These are phyloP conservation scores for Colletotrichum simmondsii DNA, from an alignment of 2,329 filamentous ascomycete species.

Conservation along the genomic window DNA sequence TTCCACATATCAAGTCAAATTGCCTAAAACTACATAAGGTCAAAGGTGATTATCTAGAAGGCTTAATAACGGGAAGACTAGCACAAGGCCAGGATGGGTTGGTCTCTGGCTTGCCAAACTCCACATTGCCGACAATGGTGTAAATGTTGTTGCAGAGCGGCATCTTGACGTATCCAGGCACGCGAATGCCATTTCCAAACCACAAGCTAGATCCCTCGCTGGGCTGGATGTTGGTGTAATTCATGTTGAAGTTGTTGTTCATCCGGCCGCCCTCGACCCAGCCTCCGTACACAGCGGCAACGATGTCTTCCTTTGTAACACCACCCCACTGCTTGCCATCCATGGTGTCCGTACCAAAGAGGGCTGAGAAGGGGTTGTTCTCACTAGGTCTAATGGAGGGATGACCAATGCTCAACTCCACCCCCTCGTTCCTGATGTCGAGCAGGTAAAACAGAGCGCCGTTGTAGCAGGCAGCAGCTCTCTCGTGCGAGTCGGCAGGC, in stretches of 20 bases:
- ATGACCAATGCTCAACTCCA: background rate
- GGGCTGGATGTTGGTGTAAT: background rate
- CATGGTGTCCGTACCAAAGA: background rate
- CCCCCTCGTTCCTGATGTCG: constrained; percentile 2
- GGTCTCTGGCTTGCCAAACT: background rate
- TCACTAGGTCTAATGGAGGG: constrained; percentile 4
- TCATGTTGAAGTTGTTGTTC: constrained; percentile 5
- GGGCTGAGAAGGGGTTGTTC: background rate
- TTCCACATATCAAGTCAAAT: no score
- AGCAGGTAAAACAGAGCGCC: constrained; percentile 4
- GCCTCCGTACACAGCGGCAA: constrained; percentile 5
- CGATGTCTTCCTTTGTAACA: constrained; percentile 11
- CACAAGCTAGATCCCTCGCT: background rate
- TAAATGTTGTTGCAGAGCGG: background rate
- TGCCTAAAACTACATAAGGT: no score
- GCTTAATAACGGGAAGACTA: background rate
- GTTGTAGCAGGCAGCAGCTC: constrained; percentile 11
- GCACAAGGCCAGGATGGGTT: constrained; percentile 1
- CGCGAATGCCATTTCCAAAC: background rate
- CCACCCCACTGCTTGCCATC: background rate
- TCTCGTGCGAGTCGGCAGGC: background rate
- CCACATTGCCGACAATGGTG: background rate
- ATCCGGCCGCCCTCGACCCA: background rate
- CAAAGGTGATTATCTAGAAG: background rate
- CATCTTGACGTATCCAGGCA: constrained; percentile 6